Percentiles rank a stretch among this genome's conserved stretches.
Conservation (phyloP, 2,329 filamentous ascomycete species). For the Macrophomina phaseolina region DNA sequence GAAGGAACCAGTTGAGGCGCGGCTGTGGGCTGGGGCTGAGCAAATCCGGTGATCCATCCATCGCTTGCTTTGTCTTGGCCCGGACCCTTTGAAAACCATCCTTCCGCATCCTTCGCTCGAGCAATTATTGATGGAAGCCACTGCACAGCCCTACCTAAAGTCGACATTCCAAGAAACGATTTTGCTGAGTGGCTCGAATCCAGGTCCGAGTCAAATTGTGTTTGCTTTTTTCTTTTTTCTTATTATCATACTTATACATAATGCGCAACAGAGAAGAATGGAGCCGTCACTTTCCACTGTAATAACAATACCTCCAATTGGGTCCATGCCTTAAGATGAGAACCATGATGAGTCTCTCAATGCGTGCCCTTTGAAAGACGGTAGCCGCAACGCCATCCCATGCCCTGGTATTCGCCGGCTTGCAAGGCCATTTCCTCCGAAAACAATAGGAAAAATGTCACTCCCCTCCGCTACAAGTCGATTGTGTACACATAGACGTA, state of each 20-base stretch:
- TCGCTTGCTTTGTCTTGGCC: neutral
- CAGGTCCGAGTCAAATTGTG: neutral
- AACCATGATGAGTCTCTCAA: neutral
- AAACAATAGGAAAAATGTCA: neutral
- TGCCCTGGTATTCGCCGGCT: constrained; percentile 15
- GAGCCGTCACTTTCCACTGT: neutral
- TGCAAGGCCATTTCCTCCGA: neutral
- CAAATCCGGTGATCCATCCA: neutral
- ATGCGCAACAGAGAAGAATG: constrained; percentile 1
- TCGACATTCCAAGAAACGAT: neutral
- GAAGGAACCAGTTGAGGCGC: constrained; percentile 1
- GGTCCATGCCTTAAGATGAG: neutral
- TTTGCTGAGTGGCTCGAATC: neutral
- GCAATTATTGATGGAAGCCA: neutral
- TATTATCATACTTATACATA: constrained; percentile 9
- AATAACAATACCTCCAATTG: neutral
- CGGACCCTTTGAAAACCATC: neutral
- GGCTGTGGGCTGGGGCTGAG: neutral
- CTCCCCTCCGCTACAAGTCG: neutral
- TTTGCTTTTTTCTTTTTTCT: neutral
- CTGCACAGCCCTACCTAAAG: too few relatives aligned
- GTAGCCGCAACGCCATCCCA: constrained; percentile 12
- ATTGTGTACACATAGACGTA: neutral
- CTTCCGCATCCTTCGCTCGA: neutral
- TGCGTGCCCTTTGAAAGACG: neutral